These are phyloP conservation scores for Sclerotinia glacialis DNA, from an alignment of 2,329 filamentous ascomycete genomes.

Conservation along the genomic window DNA sequence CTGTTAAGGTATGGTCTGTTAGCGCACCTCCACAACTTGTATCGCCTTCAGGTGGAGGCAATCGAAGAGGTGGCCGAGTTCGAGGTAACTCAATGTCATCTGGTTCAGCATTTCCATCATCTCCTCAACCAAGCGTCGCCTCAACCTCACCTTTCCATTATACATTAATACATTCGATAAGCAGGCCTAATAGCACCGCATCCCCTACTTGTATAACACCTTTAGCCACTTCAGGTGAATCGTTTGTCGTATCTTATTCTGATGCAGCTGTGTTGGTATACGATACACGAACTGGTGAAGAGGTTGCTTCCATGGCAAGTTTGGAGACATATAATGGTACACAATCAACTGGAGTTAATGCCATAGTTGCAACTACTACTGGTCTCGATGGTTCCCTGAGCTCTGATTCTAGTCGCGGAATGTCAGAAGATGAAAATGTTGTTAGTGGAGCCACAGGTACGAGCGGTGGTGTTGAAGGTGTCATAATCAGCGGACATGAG, in stretches of 20 bases:
- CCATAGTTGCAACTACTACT: slow-evolving; percentile 81
- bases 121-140: slow-evolving; percentile 83
- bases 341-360: slow-evolving; percentile 78
- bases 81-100: slow-evolving; percentile 92
- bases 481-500: slow-evolving; percentile 95
- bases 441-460: slow-evolving; percentile 79
- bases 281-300: slow-evolving; percentile 82
- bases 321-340: slow-evolving; percentile 91
- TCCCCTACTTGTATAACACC: slow-evolving; percentile 93
- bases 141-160: slow-evolving; percentile 84
- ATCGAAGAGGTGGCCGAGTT: slow-evolving; percentile 70
- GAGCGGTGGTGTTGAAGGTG: slow-evolving; percentile 78
- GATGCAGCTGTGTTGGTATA: slow-evolving; percentile 90
- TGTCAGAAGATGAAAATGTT: slow-evolving; percentile 70
- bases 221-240: slow-evolving; percentile 75
- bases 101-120: slow-evolving; percentile 85
- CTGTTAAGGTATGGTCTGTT: slow-evolving; percentile 90
- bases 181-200: slow-evolving; percentile 62
- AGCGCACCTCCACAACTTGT: slow-evolving; percentile 83
- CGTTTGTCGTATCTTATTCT: slow-evolving; percentile 88
- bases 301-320: slow-evolving; percentile 89
- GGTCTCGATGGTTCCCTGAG: slow-evolving; percentile 67
- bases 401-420: slow-evolving; percentile 59
- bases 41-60: slow-evolving; percentile 69
- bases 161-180: slow-evolving; percentile 83